Conservation (phyloP, 2,329 filamentous ascomycete species). For the Fusarium abutilonis region DNA sequence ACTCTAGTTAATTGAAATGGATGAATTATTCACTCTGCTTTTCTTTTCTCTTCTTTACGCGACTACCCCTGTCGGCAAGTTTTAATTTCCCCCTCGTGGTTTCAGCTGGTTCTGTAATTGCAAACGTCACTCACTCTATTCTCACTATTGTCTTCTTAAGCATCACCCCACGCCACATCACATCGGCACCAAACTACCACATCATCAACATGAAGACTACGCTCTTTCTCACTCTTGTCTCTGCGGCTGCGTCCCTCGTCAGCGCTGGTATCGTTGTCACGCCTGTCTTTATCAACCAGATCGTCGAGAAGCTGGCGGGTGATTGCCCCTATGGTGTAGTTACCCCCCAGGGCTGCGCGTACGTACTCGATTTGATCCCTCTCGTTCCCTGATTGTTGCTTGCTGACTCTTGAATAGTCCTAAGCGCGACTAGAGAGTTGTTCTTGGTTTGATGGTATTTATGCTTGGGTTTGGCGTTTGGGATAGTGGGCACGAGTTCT, state of each 20-base stretch:
- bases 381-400: not conserved
- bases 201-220: conserved; percentile 47
- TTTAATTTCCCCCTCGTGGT: conserved; percentile 13
- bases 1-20: conserved; percentile 8
- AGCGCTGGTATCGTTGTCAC: conserved; percentile 66
- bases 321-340: conserved; percentile 67
- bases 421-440: conserved; percentile 28
- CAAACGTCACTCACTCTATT: conserved; percentile 9
- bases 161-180: conserved; percentile 18
- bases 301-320: conserved; percentile 58
- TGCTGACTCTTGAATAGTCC: conserved; percentile 25
- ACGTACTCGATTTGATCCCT: conserved; percentile 45
- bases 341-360: conserved; percentile 68
- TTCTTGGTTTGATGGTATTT: not conserved
- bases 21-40: conserved; percentile 17
- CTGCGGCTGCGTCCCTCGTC: conserved; percentile 57
- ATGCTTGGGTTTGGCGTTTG: not conserved
- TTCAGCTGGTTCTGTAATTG: conserved; percentile 38
- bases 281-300: conserved; percentile 61
- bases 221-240: conserved; percentile 51
- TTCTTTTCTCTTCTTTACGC: conserved; percentile 1
- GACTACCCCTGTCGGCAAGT: conserved; percentile 11
- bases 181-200: not conserved
- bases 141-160: not conserved
- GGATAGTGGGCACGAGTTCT: not conserved